Base-by-base conservation (phyloP, 148 eudicot genomes). In the Pharnaceum exiguum region DNA sequence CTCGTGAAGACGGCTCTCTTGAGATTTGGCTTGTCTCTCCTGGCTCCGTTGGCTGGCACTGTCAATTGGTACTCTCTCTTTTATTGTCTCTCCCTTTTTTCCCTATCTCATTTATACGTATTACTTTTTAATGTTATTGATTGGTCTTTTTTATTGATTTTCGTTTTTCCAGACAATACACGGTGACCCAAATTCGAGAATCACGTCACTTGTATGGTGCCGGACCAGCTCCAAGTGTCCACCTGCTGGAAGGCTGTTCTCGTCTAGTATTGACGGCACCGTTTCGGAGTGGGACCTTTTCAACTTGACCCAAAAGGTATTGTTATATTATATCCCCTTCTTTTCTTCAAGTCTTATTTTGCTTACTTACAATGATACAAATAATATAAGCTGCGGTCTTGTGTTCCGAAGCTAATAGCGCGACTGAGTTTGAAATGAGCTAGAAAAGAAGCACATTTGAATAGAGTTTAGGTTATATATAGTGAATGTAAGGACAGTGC, bases 1-100 rank as follows among this genome's bases (percentile, higher is more conserved):
- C 98, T n/a, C 77, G 98, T 5, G 88, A 82, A 13, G 98, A 88
- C 55, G 98, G 98, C 33, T 62, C 98, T 6, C 72, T 93, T 27
- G 98, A 93, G 75, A 79, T 93, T 66, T 93, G 98, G 98, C 95
- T 87, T 13, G 98, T 88, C 3, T 85, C 98, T n/a, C 95, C 98
- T 0, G 98, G 96, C 37, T 79, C 98, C 18, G 79, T 83, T 29
- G 86, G 90, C 59, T 88, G 98, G 98, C 90, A 93, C 95, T 81
- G 96, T 51, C 95, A 83, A 74, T 73, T 93, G 63, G 98, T 93
- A 88, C 7, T 45, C 12, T 22, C 22, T 36, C 32, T 9, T 22
- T 16, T 0, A 25, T 29, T 26, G 7, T 13, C 16, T 1, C 16
- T 18, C 19, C 13, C 22, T 26, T 4, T 1, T 7, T 50, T 43